Base-by-base conservation (phyloP, 345 rosid genomes). In the Streptanthus diversifolius region DNA sequence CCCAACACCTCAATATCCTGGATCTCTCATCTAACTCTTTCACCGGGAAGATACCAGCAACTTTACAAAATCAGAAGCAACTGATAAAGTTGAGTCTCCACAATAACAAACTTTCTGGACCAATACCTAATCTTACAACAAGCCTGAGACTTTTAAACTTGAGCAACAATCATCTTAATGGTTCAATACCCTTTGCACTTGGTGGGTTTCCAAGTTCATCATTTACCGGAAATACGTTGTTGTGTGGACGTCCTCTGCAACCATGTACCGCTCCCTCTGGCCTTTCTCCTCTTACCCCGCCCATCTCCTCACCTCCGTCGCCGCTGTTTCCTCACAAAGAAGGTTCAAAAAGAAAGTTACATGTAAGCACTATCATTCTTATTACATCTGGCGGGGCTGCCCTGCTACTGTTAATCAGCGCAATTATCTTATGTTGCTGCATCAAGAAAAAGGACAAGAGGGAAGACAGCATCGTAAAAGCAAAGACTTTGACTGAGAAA, bases 1-100 rank as follows among this genome's bases (percentile, higher is more conserved):
- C 92, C 43, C 52, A 35, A 21, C 78, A 79, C 39, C 82, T 87
- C 22, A 75, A n/a, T 70, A 82, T 85, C 54, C 41, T 90, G 39
- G 90, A 90, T 64, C 85, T 90, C 63, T 86, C 96, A 12, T 86
- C 77, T 49, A 90, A 90, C 80, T 80, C 87, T 17, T 82, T 87
- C 75, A 77, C 80, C 0, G 93, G 92, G 24, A 76, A 64, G 51
- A 83, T 90, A 68, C 91, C 93, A 24, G 21, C 32, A 67, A 54
- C 81, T 17, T 12, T 90, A 8, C 79, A 79, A 44, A 87, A 89
- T 24, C 66, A 79, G 76, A 84, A 83, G 51, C 80, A 69, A 9
- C 78, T 89, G 66, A 83, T 81, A 56, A 77, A 70, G 58, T 56
- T 89, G 74, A 79, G 63, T 84, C 88, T 89, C 59, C 88, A 89